These are phyloP conservation scores for Rhynchospora tenuis DNA, from an alignment of 176 grass and related monocot species.

Conservation along the genomic window DNA sequence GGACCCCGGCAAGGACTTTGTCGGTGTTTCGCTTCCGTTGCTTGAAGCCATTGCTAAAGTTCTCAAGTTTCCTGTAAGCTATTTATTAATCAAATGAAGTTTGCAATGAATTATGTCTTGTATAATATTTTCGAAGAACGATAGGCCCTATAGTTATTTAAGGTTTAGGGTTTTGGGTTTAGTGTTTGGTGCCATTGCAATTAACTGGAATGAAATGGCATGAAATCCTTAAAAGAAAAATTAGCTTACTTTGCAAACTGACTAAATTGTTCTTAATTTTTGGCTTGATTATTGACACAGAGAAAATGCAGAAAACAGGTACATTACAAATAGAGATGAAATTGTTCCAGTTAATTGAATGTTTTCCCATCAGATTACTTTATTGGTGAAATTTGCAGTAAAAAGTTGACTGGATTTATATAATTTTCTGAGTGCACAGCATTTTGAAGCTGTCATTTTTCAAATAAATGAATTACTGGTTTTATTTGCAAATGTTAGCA, in stretches of 20 bases:
- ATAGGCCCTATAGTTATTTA: background rate
- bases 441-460: background rate
- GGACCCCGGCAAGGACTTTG: slow-evolving; percentile 87
- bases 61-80: slow-evolving; percentile 75
- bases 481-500: background rate
- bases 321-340: background rate
- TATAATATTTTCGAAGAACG: background rate
- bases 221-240: background rate
- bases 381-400: background rate
- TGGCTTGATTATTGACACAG: background rate
- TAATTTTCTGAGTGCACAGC: background rate
- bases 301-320: background rate
- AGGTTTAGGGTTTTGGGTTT: background rate
- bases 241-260: background rate
- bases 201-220: no score
- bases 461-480: background rate
- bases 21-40: slow-evolving; percentile 57
- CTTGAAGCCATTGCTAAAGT: slow-evolving; percentile 89
- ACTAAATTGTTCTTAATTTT: background rate
- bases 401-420: background rate
- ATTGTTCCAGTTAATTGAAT: background rate
- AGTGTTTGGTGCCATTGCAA: no score
- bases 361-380: background rate
- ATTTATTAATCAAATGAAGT: background rate
- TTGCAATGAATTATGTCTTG: background rate